These are phyloP conservation scores for Taxillus chinensis DNA, from an alignment of 164 flowering plant species.

Conservation along the genomic window DNA sequence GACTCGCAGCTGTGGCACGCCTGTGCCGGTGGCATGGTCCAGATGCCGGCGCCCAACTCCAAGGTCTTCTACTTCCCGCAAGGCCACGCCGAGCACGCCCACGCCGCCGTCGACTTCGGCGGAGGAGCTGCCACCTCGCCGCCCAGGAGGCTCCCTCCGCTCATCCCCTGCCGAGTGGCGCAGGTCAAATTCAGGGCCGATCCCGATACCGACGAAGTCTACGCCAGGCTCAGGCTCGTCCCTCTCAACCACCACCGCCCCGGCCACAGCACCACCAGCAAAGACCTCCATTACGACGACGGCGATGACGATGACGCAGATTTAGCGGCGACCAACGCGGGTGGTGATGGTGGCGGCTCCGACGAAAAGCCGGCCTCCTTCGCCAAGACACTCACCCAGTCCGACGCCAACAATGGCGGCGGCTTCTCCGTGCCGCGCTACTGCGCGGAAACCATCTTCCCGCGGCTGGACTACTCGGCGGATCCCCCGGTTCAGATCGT, in stretches of 20 bases:
- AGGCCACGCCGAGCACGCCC: constrained; percentile 84
- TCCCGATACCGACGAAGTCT: constrained; percentile 82
- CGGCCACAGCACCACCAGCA: too few relatives aligned
- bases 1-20: constrained; percentile 97
- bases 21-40: constrained; percentile 94
- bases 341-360: constrained; percentile 17
- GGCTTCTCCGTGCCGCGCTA: constrained; percentile 96
- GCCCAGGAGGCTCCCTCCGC: constrained; percentile 29
- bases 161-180: constrained; percentile 52
- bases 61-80: constrained; percentile 85
- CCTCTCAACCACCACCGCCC: constrained; percentile 23
- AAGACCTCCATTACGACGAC: constrained; percentile 19
- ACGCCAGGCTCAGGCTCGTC: constrained; percentile 45
- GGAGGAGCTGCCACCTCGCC: background rate
- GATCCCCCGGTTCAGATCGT: constrained; percentile 94
- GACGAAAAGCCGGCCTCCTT: constrained; percentile 67
- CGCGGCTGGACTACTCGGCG: constrained; percentile 68
- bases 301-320: constrained; percentile 20
- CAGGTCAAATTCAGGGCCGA: constrained; percentile 69
- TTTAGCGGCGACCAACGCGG: background rate
- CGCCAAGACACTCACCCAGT: constrained; percentile 90
- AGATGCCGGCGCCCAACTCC: constrained; percentile 66
- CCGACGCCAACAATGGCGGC: constrained; percentile 98
- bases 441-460: constrained; percentile 96
- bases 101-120: constrained; percentile 37